These are phyloP conservation scores for Fusarium avenaceum DNA, from an alignment of 2,329 filamentous ascomycete genomes.

Conservation along the genomic window DNA sequence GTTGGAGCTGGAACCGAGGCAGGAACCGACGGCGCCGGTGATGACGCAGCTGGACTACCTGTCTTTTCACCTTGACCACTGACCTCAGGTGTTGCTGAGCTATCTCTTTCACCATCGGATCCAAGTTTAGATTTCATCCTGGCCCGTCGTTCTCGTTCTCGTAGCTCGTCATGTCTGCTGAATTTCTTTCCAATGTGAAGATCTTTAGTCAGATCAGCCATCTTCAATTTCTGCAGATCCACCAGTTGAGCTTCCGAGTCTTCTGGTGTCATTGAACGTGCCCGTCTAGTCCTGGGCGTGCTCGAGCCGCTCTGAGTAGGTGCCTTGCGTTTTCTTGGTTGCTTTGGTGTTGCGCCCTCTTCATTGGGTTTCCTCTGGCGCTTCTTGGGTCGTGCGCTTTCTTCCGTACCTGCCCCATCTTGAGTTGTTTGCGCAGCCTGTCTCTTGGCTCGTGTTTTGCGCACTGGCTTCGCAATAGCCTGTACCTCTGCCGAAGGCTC, in stretches of 20 bases:
- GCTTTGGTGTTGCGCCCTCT: constrained; percentile 38
- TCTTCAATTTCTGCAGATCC: constrained; percentile 75
- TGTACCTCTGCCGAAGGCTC: constrained; percentile 21
- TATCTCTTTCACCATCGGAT: constrained; percentile 44
- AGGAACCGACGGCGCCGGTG: constrained; percentile 44
- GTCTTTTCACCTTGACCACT: constrained; percentile 35
- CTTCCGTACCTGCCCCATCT: constrained; percentile 36
- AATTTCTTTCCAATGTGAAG: constrained; percentile 80
- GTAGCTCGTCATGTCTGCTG: constrained; percentile 79
- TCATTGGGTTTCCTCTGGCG: constrained; percentile 52
- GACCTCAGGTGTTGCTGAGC: constrained; percentile 41
- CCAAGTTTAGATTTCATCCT: constrained; percentile 52
- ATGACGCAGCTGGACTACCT: constrained; percentile 45
- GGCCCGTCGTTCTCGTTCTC: constrained; percentile 71
- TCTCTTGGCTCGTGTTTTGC: constrained; percentile 41
- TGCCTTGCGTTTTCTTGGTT: constrained; percentile 50
- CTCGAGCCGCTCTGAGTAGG: constrained; percentile 44
- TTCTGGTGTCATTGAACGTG: constrained; percentile 70
- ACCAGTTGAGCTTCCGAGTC: constrained; percentile 73
- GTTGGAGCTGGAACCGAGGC: constrained; percentile 36
- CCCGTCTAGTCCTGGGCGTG: constrained; percentile 51
- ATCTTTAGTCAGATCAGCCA: constrained; percentile 79
- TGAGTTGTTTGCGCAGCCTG: constrained; percentile 26
- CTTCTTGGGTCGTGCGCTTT: constrained; percentile 50
- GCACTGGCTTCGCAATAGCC: constrained; percentile 17